Percentiles rank a stretch among this genome's conserved stretches.
These are phyloP conservation scores for Ochetophila trinervis DNA, from an alignment of 306 rosid genomes.

Conservation along the genomic window DNA sequence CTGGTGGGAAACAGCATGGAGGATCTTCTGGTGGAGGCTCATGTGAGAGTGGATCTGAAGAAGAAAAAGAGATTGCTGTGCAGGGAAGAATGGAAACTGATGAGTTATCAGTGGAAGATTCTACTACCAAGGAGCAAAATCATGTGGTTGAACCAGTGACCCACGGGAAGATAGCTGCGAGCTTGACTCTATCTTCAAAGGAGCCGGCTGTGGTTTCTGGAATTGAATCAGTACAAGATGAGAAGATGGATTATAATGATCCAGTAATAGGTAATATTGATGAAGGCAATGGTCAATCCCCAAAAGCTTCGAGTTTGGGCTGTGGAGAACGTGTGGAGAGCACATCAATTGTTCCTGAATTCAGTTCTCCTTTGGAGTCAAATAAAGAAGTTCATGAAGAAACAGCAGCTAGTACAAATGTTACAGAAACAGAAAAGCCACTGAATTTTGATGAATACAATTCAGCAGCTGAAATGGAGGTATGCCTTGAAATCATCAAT, in stretches of 20 bases:
- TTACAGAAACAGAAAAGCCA: conserved; percentile 42
- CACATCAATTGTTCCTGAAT: conserved; percentile 30
- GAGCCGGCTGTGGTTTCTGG: conserved; percentile 26
- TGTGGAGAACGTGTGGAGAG: conserved; percentile 22
- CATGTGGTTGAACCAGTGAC: conserved; percentile 25
- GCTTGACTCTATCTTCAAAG: conserved; percentile 27
- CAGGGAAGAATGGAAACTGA: conserved; percentile 32
- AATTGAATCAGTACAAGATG: conserved; percentile 35
- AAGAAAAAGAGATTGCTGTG: conserved; percentile 53
- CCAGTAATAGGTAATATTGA: conserved; percentile 26
- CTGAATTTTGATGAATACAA: conserved; percentile 53
- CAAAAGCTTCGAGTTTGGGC: conserved; percentile 26
- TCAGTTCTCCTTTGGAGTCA: conserved; percentile 38
- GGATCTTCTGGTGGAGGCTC: conserved; percentile 47
- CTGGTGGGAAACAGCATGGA: conserved; percentile 44
- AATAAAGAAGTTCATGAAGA: conserved; percentile 35
- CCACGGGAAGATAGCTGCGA: conserved; percentile 22
- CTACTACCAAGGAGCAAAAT: conserved; percentile 11
- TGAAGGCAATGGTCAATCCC: conserved; percentile 23
- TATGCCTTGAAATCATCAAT: conserved; percentile 29
- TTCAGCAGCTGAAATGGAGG: conserved; percentile 89
- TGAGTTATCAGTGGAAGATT: conserved; percentile 26
- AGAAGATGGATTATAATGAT: conserved; percentile 28
- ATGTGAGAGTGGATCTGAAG: conserved; percentile 69
- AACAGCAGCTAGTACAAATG: conserved; percentile 30